Percentiles rank a stretch among this genome's conserved stretches.
These are phyloP conservation scores for Draba incana DNA, from an alignment of 345 rosid species.

Conservation along the genomic window DNA sequence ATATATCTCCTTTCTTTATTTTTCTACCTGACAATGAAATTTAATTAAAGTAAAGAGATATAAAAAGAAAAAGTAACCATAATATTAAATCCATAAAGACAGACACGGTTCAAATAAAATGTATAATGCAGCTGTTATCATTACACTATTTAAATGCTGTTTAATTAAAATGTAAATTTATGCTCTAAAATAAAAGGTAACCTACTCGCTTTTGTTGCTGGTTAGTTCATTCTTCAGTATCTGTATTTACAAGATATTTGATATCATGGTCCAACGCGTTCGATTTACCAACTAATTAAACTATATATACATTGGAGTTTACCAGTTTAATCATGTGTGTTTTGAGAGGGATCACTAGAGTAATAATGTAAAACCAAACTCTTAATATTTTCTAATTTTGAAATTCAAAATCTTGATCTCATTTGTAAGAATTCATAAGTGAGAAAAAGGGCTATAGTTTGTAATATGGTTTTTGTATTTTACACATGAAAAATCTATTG, in stretches of 20 bases:
- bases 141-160: conserved; percentile 38
- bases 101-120: conserved; percentile 38
- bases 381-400: background rate
- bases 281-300: background rate
- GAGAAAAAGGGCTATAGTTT: background rate
- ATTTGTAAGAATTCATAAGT: too few species aligned
- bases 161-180: conserved; percentile 1
- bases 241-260: conserved; percentile 31
- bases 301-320: background rate
- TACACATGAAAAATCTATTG: background rate
- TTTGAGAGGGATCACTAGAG: background rate
- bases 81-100: conserved; percentile 37
- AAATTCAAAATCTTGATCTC: too few species aligned
- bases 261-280: conserved; percentile 5
- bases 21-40: conserved; percentile 33
- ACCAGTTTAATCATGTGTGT: background rate
- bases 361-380: background rate
- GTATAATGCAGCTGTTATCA: conserved; percentile 44
- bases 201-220: conserved; percentile 13
- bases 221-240: conserved; percentile 27
- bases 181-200: background rate
- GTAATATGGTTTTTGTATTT: background rate
- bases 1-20: conserved; percentile 27
- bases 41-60: conserved; percentile 28
- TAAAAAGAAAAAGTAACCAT: conserved; percentile 36